Base-by-base conservation (phyloP, 2,329 filamentous ascomycete genomes). In the Nemania serpens region DNA sequence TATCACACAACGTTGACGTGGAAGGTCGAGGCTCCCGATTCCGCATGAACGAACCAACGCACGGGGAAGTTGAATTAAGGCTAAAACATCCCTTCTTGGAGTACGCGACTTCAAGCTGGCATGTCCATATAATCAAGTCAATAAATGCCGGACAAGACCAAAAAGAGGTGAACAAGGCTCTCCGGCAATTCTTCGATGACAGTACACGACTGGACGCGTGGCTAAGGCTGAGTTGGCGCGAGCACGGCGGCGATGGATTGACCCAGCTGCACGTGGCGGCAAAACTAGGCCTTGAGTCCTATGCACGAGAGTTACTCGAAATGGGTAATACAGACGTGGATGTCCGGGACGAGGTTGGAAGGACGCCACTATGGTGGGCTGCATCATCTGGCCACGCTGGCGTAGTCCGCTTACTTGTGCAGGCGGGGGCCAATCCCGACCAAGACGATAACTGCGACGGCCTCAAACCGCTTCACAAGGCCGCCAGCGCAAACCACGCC, bases 321-420 rank as follows among this genome's bases (percentile, higher is more conserved):
- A 41, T 12, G 42, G 39, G 29, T 20, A 39, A 47, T 20, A 42
- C 53, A 2, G 55, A 58, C 22, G 42, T 42, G 13, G 34, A 58
- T 33, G 39, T 20, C 39, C 47, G 13, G 7, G 55, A 58, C 34
- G 22, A 3, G 4, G 7, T 29, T 18, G 48, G 55, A 34, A 33
- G 55, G 17, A 58, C 55, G 42, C 41, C 55, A 42, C 29, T 58
- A 4, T 58, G 55, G 55, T 58, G 55, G 55, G 55, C 55, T 47
- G 55, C 55, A 17, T 58, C 48, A 9, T 58, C 48, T 20, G 55
- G 55, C 7, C 55, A 58, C 42, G 48, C 55, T 9, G 29, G 48
- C 18, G 48, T 34, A 9, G 48, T 58, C 15, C 41, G 48, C 42
- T 42, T 58, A 10, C 34, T 58, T 11, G 48, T 22, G 5, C 41